These are phyloP conservation scores for Trichoderma sp. DNA, from an alignment of 2,329 filamentous ascomycete species.

Conservation along the genomic window DNA sequence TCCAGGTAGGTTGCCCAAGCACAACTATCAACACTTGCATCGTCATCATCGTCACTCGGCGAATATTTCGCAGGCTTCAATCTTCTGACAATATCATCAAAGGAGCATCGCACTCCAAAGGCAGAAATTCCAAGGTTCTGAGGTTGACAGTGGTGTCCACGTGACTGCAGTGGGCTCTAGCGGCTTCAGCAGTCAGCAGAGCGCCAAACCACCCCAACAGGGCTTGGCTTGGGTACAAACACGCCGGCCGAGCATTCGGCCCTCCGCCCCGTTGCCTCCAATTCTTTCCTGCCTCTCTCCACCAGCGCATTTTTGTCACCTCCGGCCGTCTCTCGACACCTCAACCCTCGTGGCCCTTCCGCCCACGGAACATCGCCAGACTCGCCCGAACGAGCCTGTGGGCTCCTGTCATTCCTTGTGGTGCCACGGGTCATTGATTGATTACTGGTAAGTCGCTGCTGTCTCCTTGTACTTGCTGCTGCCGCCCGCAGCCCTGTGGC, in stretches of 20 bases:
- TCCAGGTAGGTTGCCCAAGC: background rate
- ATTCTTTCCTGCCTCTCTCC: constrained; percentile 39
- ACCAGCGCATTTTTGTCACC: constrained; percentile 37
- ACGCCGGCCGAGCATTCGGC: constrained; percentile 29
- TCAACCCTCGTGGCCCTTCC: constrained; percentile 31
- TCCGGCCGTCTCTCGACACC: constrained; percentile 35
- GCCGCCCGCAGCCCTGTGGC: constrained; percentile 33
- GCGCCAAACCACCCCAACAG: constrained; percentile 14
- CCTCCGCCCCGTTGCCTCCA: constrained; percentile 33
- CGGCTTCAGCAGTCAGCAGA: constrained; percentile 18
- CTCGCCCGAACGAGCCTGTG: constrained; percentile 25
- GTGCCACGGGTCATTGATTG: constrained; percentile 42
- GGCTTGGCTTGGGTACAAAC: constrained; percentile 27
- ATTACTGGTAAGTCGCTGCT: constrained; percentile 49
- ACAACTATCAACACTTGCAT: background rate
- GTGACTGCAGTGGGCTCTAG: constrained; percentile 9
- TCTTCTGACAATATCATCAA: background rate
- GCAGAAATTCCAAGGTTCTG: background rate
- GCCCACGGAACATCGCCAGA: constrained; percentile 26
- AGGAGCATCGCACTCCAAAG: background rate
- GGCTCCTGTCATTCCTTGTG: constrained; percentile 28
- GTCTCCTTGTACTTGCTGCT: constrained; percentile 28
- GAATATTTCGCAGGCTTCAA: background rate
- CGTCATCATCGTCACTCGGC: background rate
- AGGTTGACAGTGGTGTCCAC: background rate